Base-by-base conservation (phyloP, 768 basidiomycete genomes). In the Tricholoma bakamatsutake region DNA sequence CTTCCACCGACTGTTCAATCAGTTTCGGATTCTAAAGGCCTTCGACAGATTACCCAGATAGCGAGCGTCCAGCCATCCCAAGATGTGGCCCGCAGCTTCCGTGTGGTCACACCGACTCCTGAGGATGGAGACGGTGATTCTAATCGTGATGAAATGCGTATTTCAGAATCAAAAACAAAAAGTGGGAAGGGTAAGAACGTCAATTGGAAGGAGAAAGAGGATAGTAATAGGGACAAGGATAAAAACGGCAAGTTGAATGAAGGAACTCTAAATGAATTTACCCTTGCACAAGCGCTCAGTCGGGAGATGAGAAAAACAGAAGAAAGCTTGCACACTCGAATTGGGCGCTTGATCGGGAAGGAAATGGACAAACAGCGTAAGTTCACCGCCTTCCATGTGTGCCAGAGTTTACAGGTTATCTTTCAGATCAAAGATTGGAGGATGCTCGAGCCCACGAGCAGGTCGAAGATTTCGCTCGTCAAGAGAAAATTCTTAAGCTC, bases 321-420 rank as follows among this genome's bases (percentile, higher is more conserved):
- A 69, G 89, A 90, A 64, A 90, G 73, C 61, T 69, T 94, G 49
- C 86, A 90, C 59, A 83, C 69, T 37, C 83, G 86, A 47, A 84
- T 94, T 56, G 85, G 85, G n/a, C 82, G 87, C 43, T 72, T 92
- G 51, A 84, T 94, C 60, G 80, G 80, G 35, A 90, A 89, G 72
- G 92, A 94, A 70, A 85, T 94, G 79, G 92, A 93, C 65, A 93
- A 87, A 71, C 90, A 93, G 69, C 85, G 92, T 92, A 60, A 69
- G 88, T 75, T 30, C 21, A 46, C 64, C 58, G 45, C 12, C 52
- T 55, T 54, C 21, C 17, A n/a, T 45, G 40, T 50, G 15, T 15
- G 35, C 47, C 24, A 48, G 42, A 18, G 48, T 45, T 39, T 11
- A 48, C 8, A 27, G 8, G 17, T 24, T 57, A 34, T 8, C 52